Evolutionary conservation across 2,329 filamentous ascomycete species (phyloP).

Genomic region (Paecilomyces sp.): DNA sequence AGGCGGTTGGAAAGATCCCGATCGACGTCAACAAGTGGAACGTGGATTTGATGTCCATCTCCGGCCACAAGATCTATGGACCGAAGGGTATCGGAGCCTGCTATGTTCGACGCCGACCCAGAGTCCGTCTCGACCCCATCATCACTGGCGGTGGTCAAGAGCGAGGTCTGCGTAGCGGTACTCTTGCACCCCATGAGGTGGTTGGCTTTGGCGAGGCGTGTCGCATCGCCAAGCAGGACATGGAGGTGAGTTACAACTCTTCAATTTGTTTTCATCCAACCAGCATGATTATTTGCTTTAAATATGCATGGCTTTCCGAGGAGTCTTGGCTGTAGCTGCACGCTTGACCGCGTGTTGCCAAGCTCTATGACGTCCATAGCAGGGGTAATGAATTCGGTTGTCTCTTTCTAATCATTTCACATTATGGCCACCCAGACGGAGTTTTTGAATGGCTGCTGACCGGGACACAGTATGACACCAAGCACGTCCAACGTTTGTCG

Average conservation of each 20-base stretch:
- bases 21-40: constrained; percentile 97
- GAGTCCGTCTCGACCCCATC: constrained; percentile 89
- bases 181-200: constrained; percentile 77
- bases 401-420: constrained; percentile 17
- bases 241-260: constrained; percentile 61
- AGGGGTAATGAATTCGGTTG: constrained; percentile 53
- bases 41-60: constrained; percentile 97
- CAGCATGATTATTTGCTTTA: constrained; percentile 71
- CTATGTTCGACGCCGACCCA: constrained; percentile 84
- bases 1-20: constrained; percentile 97
- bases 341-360: constrained; percentile 24
- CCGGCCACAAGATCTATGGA: constrained; percentile 96
- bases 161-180: constrained; percentile 88
- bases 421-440: constrained; percentile 5
- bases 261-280: neutral
- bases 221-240: constrained; percentile 81
- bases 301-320: constrained; percentile 91
- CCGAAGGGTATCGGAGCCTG: constrained; percentile 96
- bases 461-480: constrained; percentile 72
- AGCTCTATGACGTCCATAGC: constrained; percentile 57
- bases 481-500: constrained; percentile 75
- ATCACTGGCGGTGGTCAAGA: constrained; percentile 97
- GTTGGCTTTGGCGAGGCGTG: constrained; percentile 96
- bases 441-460: constrained; percentile 13
- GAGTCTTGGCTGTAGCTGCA: constrained; percentile 50